phyloP scores from a whole-genome alignment of 305 asterid species.

The Fraxinus nigra region DNA sequence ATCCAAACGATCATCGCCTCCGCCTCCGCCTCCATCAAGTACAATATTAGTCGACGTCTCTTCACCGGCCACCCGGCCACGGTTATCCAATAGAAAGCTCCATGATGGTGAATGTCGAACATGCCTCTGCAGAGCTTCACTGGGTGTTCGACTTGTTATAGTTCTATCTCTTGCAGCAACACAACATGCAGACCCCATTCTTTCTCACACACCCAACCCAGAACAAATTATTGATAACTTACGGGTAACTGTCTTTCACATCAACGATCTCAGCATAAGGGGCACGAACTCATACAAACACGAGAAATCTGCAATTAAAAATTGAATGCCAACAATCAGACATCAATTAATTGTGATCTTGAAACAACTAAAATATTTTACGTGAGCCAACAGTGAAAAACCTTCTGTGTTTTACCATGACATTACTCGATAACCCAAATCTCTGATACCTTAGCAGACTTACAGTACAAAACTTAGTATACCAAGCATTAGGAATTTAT shows the following conservation, averaged over 20 bases:
- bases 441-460: background rate
- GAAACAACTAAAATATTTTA: background rate
- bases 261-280: constrained; percentile 4
- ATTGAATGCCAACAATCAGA: constrained; percentile 5
- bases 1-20: constrained; percentile 40
- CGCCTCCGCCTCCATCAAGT: constrained; percentile 42
- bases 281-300: constrained; percentile 19
- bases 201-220: constrained; percentile 33
- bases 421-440: background rate
- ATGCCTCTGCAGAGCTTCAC: constrained; percentile 55
- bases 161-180: constrained; percentile 68
- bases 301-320: constrained; percentile 32
- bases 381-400: background rate
- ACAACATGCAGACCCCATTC: constrained; percentile 98
- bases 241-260: background rate
- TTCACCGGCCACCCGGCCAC: constrained; percentile 88
- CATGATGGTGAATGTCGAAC: constrained; percentile 79
- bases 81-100: constrained; percentile 98
- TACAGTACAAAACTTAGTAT: background rate
- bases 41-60: constrained; percentile 67
- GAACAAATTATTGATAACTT: constrained; percentile 18
- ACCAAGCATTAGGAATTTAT: background rate
- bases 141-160: constrained; percentile 16
- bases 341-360: constrained; percentile 1
- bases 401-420: background rate